These are phyloP conservation scores for Penicillium sp. DNA, from an alignment of 2,329 filamentous ascomycete genomes.

Conservation along the genomic window DNA sequence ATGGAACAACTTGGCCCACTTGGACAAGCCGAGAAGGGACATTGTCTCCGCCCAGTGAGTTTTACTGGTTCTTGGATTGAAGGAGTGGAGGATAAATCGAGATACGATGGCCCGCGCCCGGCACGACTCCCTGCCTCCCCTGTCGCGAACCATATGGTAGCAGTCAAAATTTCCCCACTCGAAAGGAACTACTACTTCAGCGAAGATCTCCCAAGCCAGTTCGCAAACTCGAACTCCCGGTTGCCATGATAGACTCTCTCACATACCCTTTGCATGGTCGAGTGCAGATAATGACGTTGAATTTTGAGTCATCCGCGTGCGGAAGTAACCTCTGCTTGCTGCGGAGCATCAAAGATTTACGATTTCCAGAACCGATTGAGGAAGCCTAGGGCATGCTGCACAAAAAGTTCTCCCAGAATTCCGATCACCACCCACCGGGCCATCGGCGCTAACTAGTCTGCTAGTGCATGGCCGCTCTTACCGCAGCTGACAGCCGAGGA, in stretches of 20 bases:
- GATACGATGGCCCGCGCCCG: constrained; percentile 5
- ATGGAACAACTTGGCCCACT: neutral
- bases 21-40: neutral
- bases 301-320: neutral
- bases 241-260: neutral
- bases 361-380: neutral
- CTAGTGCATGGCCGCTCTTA: constrained; percentile 15
- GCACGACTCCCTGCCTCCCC: neutral
- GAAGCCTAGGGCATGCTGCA: neutral
- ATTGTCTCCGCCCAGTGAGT: neutral
- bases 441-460: constrained; percentile 9
- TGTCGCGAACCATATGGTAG: neutral
- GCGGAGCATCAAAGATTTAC: neutral
- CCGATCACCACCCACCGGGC: neutral
- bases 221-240: neutral
- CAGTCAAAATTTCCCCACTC: neutral
- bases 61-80: neutral
- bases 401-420: neutral
- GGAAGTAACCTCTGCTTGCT: neutral
- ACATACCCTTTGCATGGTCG: neutral
- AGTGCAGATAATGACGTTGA: constrained; percentile 7
- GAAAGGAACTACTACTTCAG: neutral
- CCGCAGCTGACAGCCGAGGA: constrained; percentile 18
- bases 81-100: constrained; percentile 1
- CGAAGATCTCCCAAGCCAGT: neutral